Evolutionary conservation across 768 basidiomycete genomes (phyloP).

Genomic region (Russula dissimulans): DNA sequence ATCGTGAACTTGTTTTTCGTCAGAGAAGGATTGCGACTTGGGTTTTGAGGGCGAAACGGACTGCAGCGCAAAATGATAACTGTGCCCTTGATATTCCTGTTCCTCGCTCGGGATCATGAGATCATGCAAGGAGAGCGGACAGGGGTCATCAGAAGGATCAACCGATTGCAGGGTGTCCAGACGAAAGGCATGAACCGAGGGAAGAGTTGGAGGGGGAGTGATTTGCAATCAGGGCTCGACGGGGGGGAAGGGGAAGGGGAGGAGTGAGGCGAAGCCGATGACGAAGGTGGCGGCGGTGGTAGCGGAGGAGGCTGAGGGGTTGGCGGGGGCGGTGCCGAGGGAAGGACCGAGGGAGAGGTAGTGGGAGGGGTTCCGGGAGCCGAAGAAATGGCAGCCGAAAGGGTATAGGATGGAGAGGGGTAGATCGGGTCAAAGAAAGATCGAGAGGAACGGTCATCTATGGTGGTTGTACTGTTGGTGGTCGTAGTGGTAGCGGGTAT

Average conservation of each 20-base stretch:
- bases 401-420: conserved; percentile 15
- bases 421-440: conserved; percentile 11
- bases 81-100: conserved; percentile 15
- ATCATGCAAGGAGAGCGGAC: conserved; percentile 18
- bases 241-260: conserved; percentile 10
- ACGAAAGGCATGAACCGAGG: conserved; percentile 15
- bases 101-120: conserved; percentile 17
- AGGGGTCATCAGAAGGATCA: conserved; percentile 18
- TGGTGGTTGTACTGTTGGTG: neutral
- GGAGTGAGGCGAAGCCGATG: conserved; percentile 1
- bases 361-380: neutral
- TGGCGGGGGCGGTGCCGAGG: neutral
- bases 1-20: neutral
- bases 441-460: conserved; percentile 11
- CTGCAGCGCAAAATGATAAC: conserved; percentile 14
- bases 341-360: neutral
- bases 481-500: neutral
- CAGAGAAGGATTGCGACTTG: neutral
- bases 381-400: conserved; percentile 10
- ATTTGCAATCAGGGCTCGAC: conserved; percentile 5
- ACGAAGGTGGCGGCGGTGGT: neutral
- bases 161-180: conserved; percentile 15
- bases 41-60: conserved; percentile 5
- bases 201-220: neutral
- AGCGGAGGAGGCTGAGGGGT: neutral